Percentiles rank a stretch among this genome's conserved stretches.
Evolutionary conservation across 1,139 yeast species (phyloP).

Genomic region (Ogataea hybrid): DNA sequence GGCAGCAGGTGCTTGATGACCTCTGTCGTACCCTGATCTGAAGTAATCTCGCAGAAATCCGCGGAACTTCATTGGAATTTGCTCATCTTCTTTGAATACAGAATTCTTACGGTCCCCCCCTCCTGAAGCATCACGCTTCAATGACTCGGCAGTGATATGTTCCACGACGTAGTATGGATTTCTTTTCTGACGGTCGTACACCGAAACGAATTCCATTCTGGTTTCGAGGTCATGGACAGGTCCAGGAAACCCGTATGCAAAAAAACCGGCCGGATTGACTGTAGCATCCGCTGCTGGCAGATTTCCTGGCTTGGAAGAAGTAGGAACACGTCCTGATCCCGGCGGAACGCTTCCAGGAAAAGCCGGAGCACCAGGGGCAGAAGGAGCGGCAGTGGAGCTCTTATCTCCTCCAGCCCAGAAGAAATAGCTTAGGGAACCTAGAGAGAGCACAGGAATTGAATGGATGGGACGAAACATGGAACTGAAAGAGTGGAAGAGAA

Average conservation of each 20-base stretch:
- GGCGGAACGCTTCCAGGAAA: constrained; percentile 17
- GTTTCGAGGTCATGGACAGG: constrained; percentile 82
- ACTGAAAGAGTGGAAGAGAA: background rate
- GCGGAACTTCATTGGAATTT: constrained; percentile 75
- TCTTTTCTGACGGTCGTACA: constrained; percentile 79
- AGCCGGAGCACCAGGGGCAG: constrained; percentile 9
- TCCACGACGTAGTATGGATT: constrained; percentile 88
- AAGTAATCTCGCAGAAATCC: constrained; percentile 80
- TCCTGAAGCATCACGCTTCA: constrained; percentile 38
- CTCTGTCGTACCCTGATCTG: constrained; percentile 94
- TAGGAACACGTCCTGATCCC: constrained; percentile 17
- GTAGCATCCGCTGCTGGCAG: background rate
- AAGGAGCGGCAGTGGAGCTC: constrained; percentile 5
- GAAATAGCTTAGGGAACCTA: constrained; percentile 25
- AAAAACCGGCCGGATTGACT: constrained; percentile 71
- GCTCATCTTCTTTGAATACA: constrained; percentile 82
- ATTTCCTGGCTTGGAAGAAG: constrained; percentile 1
- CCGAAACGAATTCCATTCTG: constrained; percentile 75
- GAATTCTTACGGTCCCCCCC: constrained; percentile 78
- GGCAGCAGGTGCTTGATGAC: constrained; percentile 98
- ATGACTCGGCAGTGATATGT: constrained; percentile 77
- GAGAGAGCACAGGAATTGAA: constrained; percentile 19
- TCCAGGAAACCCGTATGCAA: constrained; percentile 92
- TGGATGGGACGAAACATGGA: constrained; percentile 15
- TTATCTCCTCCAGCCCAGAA: constrained; percentile 28